A percentile compares a stretch with the other conserved stretches of the same genome.
Evolutionary conservation across 2,329 filamentous ascomycete genomes (phyloP).

Genomic region (Monilinia aucupariae): DNA sequence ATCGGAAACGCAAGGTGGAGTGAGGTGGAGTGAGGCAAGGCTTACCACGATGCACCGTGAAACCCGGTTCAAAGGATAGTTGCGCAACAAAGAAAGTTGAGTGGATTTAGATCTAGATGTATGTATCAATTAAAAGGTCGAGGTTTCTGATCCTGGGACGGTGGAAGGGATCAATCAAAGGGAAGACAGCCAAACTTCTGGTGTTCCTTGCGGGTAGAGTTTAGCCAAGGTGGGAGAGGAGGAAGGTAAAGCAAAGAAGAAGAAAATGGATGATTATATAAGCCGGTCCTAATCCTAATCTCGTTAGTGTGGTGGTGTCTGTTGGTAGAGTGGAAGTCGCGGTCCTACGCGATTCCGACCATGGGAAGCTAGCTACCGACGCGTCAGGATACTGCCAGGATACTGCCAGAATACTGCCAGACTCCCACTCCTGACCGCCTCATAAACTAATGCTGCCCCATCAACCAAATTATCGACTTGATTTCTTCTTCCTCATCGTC

Average conservation of each 20-base stretch:
- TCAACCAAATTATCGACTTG: slow-evolving; percentile 10
- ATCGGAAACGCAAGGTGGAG: neutral
- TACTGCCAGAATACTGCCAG: neutral
- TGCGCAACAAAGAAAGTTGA: slow-evolving; percentile 9
- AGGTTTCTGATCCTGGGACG: no score
- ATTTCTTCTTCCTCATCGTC: slow-evolving; percentile 4
- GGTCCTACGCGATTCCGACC: slow-evolving; percentile 10
- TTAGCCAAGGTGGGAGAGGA: no score
- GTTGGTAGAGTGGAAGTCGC: slow-evolving; percentile 9
- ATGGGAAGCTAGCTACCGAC: no score
- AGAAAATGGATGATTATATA: neutral
- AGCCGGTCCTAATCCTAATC: neutral
- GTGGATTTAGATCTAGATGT: neutral
- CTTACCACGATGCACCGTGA: neutral
- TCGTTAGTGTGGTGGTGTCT: neutral
- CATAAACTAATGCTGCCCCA: slow-evolving; percentile 1
- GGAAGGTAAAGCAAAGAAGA: neutral
- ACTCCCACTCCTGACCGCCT: slow-evolving; percentile 2
- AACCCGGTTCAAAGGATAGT: slow-evolving; percentile 3
- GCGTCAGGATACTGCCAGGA: neutral
- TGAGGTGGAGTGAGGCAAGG: neutral
- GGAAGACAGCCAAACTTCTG: no score
- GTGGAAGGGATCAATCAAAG: no score
- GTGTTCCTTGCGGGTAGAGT: no score
- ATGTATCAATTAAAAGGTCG: neutral